phyloP scores from a whole-genome alignment of 768 basidiomycete species.

The Tephrocybe sp. region DNA sequence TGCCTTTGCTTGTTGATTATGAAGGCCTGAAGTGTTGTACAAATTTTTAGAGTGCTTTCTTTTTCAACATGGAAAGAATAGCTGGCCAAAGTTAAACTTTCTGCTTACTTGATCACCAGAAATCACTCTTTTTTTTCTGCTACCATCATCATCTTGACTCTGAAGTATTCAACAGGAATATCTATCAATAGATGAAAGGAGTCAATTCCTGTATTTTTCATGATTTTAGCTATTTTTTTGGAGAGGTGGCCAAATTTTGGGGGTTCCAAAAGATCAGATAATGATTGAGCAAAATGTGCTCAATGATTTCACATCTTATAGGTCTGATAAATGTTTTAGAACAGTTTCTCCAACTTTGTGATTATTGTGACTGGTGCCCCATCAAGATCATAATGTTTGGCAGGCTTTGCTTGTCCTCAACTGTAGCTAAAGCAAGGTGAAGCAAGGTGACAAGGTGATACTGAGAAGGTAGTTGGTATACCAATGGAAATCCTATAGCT shows the following conservation, averaged over 20 bases:
- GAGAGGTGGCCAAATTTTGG: constrained; percentile 1
- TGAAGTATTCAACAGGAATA: neutral
- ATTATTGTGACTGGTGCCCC: neutral
- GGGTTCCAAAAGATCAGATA: neutral
- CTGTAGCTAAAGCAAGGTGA: too few species aligned
- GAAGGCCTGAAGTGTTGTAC: too few species aligned
- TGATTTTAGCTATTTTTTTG: constrained; percentile 10
- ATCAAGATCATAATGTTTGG: neutral
- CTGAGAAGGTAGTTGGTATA: too few species aligned
- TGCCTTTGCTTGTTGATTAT: too few species aligned
- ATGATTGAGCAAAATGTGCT: neutral
- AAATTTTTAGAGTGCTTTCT: too few species aligned
- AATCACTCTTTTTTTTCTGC: too few species aligned
- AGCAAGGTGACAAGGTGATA: too few species aligned
- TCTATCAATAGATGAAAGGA: constrained; percentile 2
- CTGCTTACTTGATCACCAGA: too few species aligned
- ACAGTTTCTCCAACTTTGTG: neutral
- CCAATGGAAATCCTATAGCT: too few species aligned
- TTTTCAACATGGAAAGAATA: too few species aligned
- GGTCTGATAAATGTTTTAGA: neutral
- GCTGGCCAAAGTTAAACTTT: too few species aligned
- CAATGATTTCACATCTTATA: neutral
- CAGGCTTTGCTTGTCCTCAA: constrained; percentile 1
- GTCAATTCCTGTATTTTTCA: constrained; percentile 7
- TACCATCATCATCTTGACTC: too few species aligned